Percentiles rank a stretch among this genome's conserved stretches.
Conservation (phyloP, 202 grass and related monocot species). For the Miscanthus sacchariflorus region DNA sequence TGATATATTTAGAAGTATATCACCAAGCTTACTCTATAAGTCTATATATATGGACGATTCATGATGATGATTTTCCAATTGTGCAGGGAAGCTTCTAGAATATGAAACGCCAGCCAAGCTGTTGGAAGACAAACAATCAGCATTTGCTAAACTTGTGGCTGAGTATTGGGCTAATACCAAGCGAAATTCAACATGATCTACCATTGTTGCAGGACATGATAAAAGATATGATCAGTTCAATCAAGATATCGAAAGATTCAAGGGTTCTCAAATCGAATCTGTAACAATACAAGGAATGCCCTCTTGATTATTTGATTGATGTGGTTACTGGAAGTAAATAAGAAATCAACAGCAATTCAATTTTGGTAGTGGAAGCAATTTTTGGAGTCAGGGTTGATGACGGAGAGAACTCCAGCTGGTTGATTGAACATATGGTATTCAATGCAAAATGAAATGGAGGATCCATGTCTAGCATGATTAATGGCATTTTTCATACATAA, state of each 20-base stretch:
- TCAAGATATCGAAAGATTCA: slow-evolving; percentile 7
- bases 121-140: slow-evolving; percentile 73
- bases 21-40: not conserved
- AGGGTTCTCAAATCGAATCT: slow-evolving; percentile 8
- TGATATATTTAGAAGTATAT: slow-evolving; percentile 16
- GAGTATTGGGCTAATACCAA: slow-evolving; percentile 95
- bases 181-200: slow-evolving; percentile 62
- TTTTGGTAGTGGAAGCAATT: slow-evolving; percentile 3
- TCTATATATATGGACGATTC: slow-evolving; percentile 6
- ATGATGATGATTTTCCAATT: slow-evolving; percentile 28
- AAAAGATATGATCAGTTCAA: slow-evolving; percentile 16
- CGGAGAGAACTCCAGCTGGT: slow-evolving; percentile 12
- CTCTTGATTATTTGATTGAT: slow-evolving; percentile 20
- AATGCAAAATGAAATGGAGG: slow-evolving; percentile 6
- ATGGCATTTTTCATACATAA: not conserved
- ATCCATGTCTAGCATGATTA: not conserved
- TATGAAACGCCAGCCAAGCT: slow-evolving; percentile 86
- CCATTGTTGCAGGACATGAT: not conserved
- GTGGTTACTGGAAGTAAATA: slow-evolving; percentile 1
- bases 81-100: slow-evolving; percentile 83
- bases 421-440: not conserved
- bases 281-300: not conserved
- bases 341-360: not conserved
- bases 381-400: slow-evolving; percentile 25
- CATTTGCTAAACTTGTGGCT: slow-evolving; percentile 90